Percentiles rank a stretch among this genome's conserved stretches.
Conservation (phyloP, 306 rosid species). For the Pyrus pyrifolia region DNA sequence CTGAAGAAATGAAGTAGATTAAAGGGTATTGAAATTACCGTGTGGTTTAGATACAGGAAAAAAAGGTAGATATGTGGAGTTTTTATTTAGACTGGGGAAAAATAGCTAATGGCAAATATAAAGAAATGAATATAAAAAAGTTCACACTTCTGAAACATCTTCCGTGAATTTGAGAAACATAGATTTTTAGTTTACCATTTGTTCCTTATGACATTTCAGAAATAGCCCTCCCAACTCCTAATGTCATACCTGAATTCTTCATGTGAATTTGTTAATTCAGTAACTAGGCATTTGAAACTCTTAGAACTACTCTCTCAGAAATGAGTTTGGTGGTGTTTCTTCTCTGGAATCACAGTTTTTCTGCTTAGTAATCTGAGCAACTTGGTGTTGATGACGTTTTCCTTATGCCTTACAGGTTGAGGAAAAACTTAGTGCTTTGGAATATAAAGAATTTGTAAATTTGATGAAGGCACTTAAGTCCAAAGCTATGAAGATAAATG, state of each 20-base stretch:
- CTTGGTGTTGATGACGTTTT: slow-evolving; percentile 9
- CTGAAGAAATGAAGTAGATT: not conserved
- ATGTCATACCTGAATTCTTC: not conserved
- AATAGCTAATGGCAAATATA: not conserved
- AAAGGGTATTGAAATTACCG: not conserved
- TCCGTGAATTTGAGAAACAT: not conserved
- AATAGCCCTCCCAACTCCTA: not conserved
- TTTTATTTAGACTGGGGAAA: not conserved
- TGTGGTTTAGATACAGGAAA: not conserved
- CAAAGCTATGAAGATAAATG: slow-evolving; percentile 68
- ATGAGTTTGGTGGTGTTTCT: not conserved
- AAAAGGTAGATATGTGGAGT: not conserved
- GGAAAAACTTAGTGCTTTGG: slow-evolving; percentile 63
- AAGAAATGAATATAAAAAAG: not conserved
- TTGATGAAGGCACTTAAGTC: slow-evolving; percentile 85
- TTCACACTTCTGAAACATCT: not conserved
- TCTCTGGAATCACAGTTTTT: not conserved
- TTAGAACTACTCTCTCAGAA: not conserved
- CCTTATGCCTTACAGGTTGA: slow-evolving; percentile 51
- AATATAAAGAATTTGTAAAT: slow-evolving; percentile 68
- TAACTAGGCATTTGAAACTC: not conserved
- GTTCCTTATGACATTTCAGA: not conserved
- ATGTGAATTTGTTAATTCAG: not conserved
- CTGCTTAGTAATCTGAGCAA: slow-evolving; percentile 1
- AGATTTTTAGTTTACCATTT: too few relatives aligned